Evolutionary conservation across 2,329 filamentous ascomycete species (phyloP), one percentile per base, ranked within the genome.

Genomic region (Claviceps sp.): DNA sequence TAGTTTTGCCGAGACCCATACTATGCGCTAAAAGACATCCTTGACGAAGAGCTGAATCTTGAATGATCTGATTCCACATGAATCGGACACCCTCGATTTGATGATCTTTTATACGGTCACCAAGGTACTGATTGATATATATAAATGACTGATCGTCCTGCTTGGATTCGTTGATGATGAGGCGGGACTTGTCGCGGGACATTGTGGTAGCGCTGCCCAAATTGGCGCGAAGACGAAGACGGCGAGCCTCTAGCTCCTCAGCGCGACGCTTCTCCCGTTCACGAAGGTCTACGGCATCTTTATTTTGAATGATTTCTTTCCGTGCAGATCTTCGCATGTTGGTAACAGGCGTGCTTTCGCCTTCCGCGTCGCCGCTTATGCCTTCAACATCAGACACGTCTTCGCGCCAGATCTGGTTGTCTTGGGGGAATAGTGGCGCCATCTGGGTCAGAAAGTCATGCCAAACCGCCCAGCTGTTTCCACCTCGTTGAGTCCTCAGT

Each of bases 1-100:
- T 88, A 0, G 89, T 94, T 69, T 95, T 96, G 16, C 89, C 89
- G 2, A 95, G 69, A 1, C 90, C 90, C 89, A 95, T 95, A 0
- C 86, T 88, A 64, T 95, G 89, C 5, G 89, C 86, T 20, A 95
- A 73, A 13, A 95, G 74, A 61, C 87, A 94, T 2, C 89, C 89
- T 64, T 89, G 82, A 17, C 75, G 74, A 5, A 71, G 69, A 4
- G 74, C 69, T 1, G 71, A 63, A 51, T 82, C 76, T 36, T 76
- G 74, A 5, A 91, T 78, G 45, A 95, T 71, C 56, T 91, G 85
- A 57, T 88, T 82, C 88, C 90, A 96, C 72, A 96, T 78, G 66
- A 95, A 95, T 11, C 83, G 82, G 20, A 95, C 80, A 1, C 90
- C 90, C 1, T 80, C 74, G 46, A 94, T 73, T 61, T 96, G 90